A percentile compares a stretch with the other conserved stretches of the same genome.
These are phyloP conservation scores for Peniophora sp. DNA, from an alignment of 1,284 basidiomycete genomes.

Conservation along the genomic window DNA sequence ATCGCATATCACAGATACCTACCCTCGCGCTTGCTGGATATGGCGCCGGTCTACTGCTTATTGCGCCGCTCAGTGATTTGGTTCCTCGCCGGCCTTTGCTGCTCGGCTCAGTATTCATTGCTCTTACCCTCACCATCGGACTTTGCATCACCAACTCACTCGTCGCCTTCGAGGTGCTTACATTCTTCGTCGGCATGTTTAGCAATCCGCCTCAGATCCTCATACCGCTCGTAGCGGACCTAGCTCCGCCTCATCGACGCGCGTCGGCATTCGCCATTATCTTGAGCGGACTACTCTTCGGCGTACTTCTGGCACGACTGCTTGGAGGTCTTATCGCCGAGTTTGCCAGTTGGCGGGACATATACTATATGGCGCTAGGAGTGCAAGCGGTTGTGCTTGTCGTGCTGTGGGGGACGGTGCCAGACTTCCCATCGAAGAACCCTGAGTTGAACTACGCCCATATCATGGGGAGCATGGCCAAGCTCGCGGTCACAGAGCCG, in stretches of 20 bases:
- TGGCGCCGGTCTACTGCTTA: slow-evolving; percentile 38
- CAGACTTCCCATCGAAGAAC: slow-evolving; percentile 44
- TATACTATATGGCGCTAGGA: slow-evolving; percentile 39
- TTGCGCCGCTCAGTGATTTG: slow-evolving; percentile 48
- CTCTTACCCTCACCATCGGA: slow-evolving; percentile 34
- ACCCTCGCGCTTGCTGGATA: slow-evolving; percentile 46
- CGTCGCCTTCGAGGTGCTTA: slow-evolving; percentile 34
- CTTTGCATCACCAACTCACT: slow-evolving; percentile 36
- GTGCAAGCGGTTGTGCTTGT: slow-evolving; percentile 27
- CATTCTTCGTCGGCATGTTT: slow-evolving; percentile 37
- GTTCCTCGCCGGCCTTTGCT: slow-evolving; percentile 41
- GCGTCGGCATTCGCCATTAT: slow-evolving; percentile 44
- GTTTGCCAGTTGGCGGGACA: slow-evolving; percentile 36
- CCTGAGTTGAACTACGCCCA: slow-evolving; percentile 31
- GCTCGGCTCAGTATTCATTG: slow-evolving; percentile 30
- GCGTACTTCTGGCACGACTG: slow-evolving; percentile 41
- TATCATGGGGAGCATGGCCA: slow-evolving; percentile 38
- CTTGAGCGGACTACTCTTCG: slow-evolving; percentile 39
- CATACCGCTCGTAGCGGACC: slow-evolving; percentile 46
- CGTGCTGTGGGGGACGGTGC: slow-evolving; percentile 34
- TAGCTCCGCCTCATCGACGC: slow-evolving; percentile 38
- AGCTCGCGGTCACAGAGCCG: slow-evolving; percentile 39
- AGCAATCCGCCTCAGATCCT: slow-evolving; percentile 36
- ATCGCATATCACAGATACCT: slow-evolving; percentile 47
- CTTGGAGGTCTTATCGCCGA: slow-evolving; percentile 40